These are phyloP conservation scores for Paraphoma sp. DNA, from an alignment of 2,329 filamentous ascomycete genomes.

Conservation along the genomic window DNA sequence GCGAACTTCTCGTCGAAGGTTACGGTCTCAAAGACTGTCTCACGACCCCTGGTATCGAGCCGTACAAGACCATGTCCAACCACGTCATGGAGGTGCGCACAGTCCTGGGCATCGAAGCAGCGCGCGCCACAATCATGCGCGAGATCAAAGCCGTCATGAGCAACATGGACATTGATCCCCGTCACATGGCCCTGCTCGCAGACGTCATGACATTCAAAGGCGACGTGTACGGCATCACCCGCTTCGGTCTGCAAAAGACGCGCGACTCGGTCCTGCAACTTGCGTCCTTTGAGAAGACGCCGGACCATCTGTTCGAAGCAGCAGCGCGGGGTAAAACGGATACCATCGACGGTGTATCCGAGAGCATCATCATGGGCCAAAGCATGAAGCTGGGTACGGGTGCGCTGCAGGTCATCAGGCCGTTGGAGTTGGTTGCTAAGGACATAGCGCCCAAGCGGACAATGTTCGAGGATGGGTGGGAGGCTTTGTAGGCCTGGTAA, in stretches of 20 bases:
- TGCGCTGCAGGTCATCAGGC: slow-evolving; percentile 85
- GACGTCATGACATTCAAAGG: slow-evolving; percentile 99
- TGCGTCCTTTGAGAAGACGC: slow-evolving; percentile 97
- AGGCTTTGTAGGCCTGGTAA: slow-evolving; percentile 27
- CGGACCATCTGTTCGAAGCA: slow-evolving; percentile 95
- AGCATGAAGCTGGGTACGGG: slow-evolving; percentile 91
- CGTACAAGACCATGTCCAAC: slow-evolving; percentile 77
- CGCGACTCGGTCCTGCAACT: slow-evolving; percentile 91
- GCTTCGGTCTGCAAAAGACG: slow-evolving; percentile 96
- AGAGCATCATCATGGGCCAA: slow-evolving; percentile 99
- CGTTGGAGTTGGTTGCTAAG: slow-evolving; percentile 54
- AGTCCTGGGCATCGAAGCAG: slow-evolving; percentile 93
- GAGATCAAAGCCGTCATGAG: slow-evolving; percentile 92
- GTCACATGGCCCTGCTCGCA: slow-evolving; percentile 95
- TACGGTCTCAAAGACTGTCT: slow-evolving; percentile 90
- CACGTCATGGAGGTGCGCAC: slow-evolving; percentile 88
- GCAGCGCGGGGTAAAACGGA: slow-evolving; percentile 92
- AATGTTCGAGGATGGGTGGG: slow-evolving; percentile 48
- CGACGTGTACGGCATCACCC: slow-evolving; percentile 93
- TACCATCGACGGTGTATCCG: slow-evolving; percentile 88
- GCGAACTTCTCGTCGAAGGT: slow-evolving; percentile 79
- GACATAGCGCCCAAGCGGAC: slow-evolving; percentile 35
- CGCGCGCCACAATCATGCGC: slow-evolving; percentile 82
- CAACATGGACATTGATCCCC: slow-evolving; percentile 93
- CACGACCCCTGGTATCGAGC: slow-evolving; percentile 89